Evolutionary conservation across 129 eudicot genomes (phyloP).

Genomic region (Sambucus nigra): DNA sequence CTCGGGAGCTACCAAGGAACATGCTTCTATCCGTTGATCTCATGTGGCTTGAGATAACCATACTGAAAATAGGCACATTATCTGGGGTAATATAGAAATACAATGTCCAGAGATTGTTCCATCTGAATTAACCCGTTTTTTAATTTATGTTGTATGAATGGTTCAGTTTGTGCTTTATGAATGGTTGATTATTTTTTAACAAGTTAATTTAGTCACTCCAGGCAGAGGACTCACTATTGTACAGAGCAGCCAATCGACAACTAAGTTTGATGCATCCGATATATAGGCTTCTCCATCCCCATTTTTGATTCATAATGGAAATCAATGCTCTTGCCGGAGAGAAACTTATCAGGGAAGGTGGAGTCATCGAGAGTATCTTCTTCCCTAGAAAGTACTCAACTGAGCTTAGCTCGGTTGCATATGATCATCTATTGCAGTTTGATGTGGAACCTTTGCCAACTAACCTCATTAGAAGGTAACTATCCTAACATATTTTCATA

Average conservation of each 20-base stretch:
- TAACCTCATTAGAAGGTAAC: conserved; percentile 56
- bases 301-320: conserved; percentile 73
- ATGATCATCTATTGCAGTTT: conserved; percentile 58
- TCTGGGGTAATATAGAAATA: no score
- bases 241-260: conserved; percentile 64
- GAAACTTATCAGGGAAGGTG: conserved; percentile 43
- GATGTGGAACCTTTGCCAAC: conserved; percentile 57
- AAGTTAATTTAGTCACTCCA: no score
- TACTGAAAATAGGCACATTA: no score
- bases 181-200: no score
- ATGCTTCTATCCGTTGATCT: no score
- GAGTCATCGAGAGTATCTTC: conserved; percentile 43
- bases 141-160: no score
- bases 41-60: no score
- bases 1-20: no score
- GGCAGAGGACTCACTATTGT: conserved; percentile 70
- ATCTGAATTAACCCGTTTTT: no score
- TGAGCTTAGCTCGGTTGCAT: conserved; percentile 49
- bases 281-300: conserved; percentile 50
- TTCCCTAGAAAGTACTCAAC: conserved; percentile 48
- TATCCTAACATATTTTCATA: no score
- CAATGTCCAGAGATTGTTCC: no score
- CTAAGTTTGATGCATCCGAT: conserved; percentile 74
- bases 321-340: conserved; percentile 63
- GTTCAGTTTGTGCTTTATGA: no score